Evolutionary conservation across 1,284 basidiomycete species (phyloP).

Genomic region (Heliocybe sulcata): DNA sequence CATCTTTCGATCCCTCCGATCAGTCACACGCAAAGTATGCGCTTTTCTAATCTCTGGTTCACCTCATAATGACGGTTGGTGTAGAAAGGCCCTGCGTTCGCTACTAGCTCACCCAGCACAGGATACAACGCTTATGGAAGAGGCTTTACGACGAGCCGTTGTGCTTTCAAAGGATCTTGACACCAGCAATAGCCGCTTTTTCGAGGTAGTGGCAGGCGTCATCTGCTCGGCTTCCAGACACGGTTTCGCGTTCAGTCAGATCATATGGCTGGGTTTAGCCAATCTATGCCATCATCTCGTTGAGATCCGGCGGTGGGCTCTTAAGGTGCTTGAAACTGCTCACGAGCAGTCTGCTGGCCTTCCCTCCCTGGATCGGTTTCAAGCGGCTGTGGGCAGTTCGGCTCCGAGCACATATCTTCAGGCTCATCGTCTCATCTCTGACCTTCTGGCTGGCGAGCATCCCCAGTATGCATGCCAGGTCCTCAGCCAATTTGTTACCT

Average conservation of each 20-base stretch:
- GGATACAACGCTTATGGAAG: constrained; percentile 61
- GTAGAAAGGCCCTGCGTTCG: constrained; percentile 73
- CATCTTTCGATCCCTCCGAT: constrained; percentile 44
- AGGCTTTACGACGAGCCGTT: constrained; percentile 68
- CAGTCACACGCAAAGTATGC: constrained; percentile 59
- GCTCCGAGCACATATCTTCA: constrained; percentile 76
- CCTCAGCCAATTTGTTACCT: constrained; percentile 67
- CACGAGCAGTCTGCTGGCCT: constrained; percentile 58
- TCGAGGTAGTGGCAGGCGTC: constrained; percentile 76
- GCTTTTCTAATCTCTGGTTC: not conserved
- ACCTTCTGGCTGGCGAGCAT: constrained; percentile 77
- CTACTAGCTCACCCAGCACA: constrained; percentile 57
- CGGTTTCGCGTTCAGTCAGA: constrained; percentile 68
- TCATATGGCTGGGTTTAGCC: constrained; percentile 76
- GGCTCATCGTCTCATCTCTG: constrained; percentile 74
- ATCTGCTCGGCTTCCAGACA: constrained; percentile 52
- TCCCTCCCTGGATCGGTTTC: constrained; percentile 62
- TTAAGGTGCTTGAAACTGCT: constrained; percentile 72
- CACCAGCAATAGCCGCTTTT: constrained; percentile 60
- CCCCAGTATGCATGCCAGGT: constrained; percentile 64
- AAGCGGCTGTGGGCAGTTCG: constrained; percentile 70
- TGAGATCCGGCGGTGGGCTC: constrained; percentile 69
- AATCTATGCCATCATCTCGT: constrained; percentile 78
- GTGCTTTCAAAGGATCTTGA: constrained; percentile 48
- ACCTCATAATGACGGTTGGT: constrained; percentile 11